Percentiles rank a stretch among this genome's conserved stretches.
Evolutionary conservation across 352 stramenopile species (phyloP).

Genomic region (Phytophthora idaei): DNA sequence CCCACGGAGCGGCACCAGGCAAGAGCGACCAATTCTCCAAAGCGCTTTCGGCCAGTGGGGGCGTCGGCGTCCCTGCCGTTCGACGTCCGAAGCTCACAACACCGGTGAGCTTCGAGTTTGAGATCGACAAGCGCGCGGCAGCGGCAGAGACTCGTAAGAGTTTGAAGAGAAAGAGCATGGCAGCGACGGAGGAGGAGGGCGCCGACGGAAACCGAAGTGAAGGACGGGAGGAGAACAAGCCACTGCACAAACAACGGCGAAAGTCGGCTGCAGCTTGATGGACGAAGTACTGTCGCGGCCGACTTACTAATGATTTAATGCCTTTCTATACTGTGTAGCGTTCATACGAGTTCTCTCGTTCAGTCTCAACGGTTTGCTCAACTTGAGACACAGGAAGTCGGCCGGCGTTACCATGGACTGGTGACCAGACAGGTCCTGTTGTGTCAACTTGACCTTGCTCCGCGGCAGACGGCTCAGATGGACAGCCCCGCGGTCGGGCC

Average conservation of each 20-base stretch:
- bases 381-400: slow-evolving; percentile 25
- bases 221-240: slow-evolving; percentile 14
- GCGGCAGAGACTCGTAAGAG: slow-evolving; percentile 36
- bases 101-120: slow-evolving; percentile 68
- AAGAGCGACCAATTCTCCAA: slow-evolving; percentile 54
- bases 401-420: slow-evolving; percentile 16
- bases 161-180: slow-evolving; percentile 39
- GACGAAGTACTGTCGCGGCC: slow-evolving; percentile 4
- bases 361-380: background rate
- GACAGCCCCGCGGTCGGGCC: slow-evolving; percentile 21
- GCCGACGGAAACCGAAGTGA: slow-evolving; percentile 8
- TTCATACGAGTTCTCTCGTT: background rate
- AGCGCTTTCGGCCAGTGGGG: slow-evolving; percentile 64
- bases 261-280: slow-evolving; percentile 27
- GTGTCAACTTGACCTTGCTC: background rate
- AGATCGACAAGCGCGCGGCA: slow-evolving; percentile 67
- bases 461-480: slow-evolving; percentile 27
- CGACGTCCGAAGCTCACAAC: slow-evolving; percentile 70
- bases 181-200: slow-evolving; percentile 10
- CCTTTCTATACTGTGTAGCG: slow-evolving; percentile 6
- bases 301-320: slow-evolving; percentile 38
- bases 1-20: slow-evolving; percentile 31
- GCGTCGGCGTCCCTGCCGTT: slow-evolving; percentile 68
- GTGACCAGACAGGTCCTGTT: background rate
- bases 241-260: slow-evolving; percentile 27